Conservation (phyloP, 306 rosid species). For the Crotalaria pallida region DNA sequence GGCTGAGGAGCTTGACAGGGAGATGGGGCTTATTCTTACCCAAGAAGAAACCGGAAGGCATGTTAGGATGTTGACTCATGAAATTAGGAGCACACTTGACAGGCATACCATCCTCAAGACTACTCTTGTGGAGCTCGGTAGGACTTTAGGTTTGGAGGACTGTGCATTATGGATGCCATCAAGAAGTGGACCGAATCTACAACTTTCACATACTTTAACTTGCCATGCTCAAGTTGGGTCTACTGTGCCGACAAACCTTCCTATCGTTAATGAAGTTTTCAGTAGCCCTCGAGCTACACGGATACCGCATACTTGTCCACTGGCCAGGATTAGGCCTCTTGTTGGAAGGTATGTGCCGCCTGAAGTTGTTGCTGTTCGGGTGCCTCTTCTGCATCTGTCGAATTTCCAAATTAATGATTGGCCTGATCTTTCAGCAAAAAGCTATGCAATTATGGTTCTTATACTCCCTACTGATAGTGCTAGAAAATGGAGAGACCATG, state of each 20-base stretch:
- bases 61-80: constrained; percentile 97
- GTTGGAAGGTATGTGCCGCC: constrained; percentile 70
- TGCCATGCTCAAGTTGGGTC: constrained; percentile 68
- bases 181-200: constrained; percentile 58
- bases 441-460: constrained; percentile 91
- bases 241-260: constrained; percentile 55
- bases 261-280: constrained; percentile 74
- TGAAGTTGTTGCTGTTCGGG: constrained; percentile 87
- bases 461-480: constrained; percentile 78
- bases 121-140: constrained; percentile 88
- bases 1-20: constrained; percentile 92
- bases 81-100: constrained; percentile 89
- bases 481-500: constrained; percentile 90
- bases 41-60: constrained; percentile 94
- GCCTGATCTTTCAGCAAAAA: constrained; percentile 69
- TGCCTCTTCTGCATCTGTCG: constrained; percentile 76
- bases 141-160: constrained; percentile 79
- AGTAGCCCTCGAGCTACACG: constrained; percentile 57
- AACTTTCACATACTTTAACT: constrained; percentile 72
- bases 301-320: constrained; percentile 64
- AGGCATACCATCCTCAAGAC: constrained; percentile 83
- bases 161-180: constrained; percentile 98
- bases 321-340: constrained; percentile 68
- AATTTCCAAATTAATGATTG: constrained; percentile 78
- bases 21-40: constrained; percentile 87